Evolutionary conservation across 139 green algal species (phyloP), one percentile per base, ranked within the genome.

Genomic region (Dunaliella primolecta): DNA sequence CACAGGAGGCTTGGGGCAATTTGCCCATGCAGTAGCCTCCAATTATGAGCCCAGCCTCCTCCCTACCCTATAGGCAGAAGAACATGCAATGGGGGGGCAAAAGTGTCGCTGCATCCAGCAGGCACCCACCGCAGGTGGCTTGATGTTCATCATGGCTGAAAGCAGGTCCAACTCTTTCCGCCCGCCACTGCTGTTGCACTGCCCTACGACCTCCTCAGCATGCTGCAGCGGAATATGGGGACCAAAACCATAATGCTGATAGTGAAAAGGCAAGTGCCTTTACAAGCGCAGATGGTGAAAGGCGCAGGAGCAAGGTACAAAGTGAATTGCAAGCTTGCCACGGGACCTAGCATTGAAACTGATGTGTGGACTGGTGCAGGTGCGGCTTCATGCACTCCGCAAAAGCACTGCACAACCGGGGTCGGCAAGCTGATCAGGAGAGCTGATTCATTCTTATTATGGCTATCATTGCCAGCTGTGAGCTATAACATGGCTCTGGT

Each of bases 111-210:
- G 46, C 46, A 64, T 64, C 7, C 15, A 64, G 46, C 46, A 15
- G 15, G 15, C 46, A 64, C 46, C 20, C 3, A 31, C 33, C 32
- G 30, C 3, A 31, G 81, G 72, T 32, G 83, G 37, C 64, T 89
- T 89, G n/a, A 89, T 83, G 32, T 78, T 78, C 1, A 89, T 80
- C 36, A 89, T 80, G 1, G 86, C 86, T 34, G 80, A 84, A 35
- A 90, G 80, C 46, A 87, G 83, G 30, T 84, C 72, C 37, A 90
- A 83, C 83, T 90, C 86, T 55, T 78, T 64, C 1, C 35, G 46
- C 1, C 35, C 70, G 27, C 64, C 29, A 3, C 35, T 7, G 15
- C 3, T 72, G 37, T 56, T 31, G 30, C 38, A 38, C 25, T 56
- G 33, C 1, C 83, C 80, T 2, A n/a, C 38, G 27, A 83, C 80